A percentile compares a stretch with the other conserved stretches of the same genome.
Evolutionary conservation across 306 rosid genomes (phyloP).

Genomic region (Vachellia pachyceras): DNA sequence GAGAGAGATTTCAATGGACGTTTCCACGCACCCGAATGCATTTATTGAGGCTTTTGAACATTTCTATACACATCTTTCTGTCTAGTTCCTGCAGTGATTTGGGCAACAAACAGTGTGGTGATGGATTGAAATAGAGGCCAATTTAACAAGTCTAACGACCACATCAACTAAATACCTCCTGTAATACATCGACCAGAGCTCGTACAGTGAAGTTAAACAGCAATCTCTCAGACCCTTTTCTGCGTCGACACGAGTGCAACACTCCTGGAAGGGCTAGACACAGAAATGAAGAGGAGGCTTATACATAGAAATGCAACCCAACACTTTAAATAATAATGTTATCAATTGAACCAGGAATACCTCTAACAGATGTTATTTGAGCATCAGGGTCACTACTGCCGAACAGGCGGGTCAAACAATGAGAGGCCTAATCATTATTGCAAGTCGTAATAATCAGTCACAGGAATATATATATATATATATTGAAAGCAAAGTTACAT

Average conservation of each 20-base stretch:
- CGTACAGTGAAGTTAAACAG: neutral
- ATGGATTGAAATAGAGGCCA: neutral
- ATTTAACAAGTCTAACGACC: constrained; percentile 3
- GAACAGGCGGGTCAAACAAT: constrained; percentile 11
- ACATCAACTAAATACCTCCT: constrained; percentile 18
- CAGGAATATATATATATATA: neutral
- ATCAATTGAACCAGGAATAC: neutral
- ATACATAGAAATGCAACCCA: neutral
- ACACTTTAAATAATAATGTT: neutral
- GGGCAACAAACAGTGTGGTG: neutral
- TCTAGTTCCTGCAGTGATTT: constrained; percentile 33
- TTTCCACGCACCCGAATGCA: constrained; percentile 29
- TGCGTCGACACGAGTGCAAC: neutral
- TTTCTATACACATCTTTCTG: neutral
- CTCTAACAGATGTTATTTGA: constrained; percentile 30
- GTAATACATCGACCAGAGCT: constrained; percentile 6
- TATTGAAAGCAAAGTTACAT: too few species aligned
- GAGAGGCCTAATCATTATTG: constrained; percentile 35
- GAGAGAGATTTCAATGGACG: too few species aligned
- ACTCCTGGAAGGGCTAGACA: constrained; percentile 38
- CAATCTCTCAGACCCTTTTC: too few species aligned
- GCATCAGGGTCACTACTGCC: neutral
- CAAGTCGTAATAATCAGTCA: constrained; percentile 6
- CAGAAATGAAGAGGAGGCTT: constrained; percentile 6
- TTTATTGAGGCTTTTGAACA: constrained; percentile 19